Conservation (phyloP, 2,329 filamentous ascomycete species). For the Penicillium sp. region DNA sequence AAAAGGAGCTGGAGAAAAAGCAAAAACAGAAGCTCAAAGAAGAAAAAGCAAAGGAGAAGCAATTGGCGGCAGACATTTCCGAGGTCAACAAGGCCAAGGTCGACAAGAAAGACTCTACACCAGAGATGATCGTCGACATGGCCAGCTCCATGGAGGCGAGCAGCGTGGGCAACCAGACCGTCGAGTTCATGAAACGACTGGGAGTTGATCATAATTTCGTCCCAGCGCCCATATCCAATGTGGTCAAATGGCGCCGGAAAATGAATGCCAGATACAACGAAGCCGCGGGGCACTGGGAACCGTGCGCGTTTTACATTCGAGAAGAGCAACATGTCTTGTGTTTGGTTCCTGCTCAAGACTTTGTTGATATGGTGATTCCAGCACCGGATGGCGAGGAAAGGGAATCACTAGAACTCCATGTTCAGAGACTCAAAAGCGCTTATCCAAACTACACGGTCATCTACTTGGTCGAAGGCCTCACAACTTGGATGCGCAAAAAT, state of each 20-base stretch:
- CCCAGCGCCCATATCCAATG: slow-evolving; percentile 41
- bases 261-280: slow-evolving; percentile 61
- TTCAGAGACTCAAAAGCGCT: slow-evolving; percentile 51
- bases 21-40: slow-evolving; percentile 46
- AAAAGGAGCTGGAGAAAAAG: slow-evolving; percentile 56
- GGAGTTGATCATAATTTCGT: slow-evolving; percentile 42
- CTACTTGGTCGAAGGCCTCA: slow-evolving; percentile 68
- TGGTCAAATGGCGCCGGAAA: slow-evolving; percentile 66
- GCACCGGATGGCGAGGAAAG: slow-evolving; percentile 36
- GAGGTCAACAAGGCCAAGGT: slow-evolving; percentile 69
- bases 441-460: slow-evolving; percentile 56
- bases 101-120: slow-evolving; percentile 67
- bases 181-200: slow-evolving; percentile 42
- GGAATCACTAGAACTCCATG: slow-evolving; percentile 55
- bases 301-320: slow-evolving; percentile 47
- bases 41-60: slow-evolving; percentile 59
- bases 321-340: slow-evolving; percentile 60
- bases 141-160: slow-evolving; percentile 52
- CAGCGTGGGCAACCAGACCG: slow-evolving; percentile 42
- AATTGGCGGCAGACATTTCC: slow-evolving; percentile 60
- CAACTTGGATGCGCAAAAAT: slow-evolving; percentile 64
- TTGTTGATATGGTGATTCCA: slow-evolving; percentile 57
- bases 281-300: slow-evolving; percentile 61
- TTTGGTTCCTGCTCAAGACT: slow-evolving; percentile 59
- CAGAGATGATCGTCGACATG: slow-evolving; percentile 74